Conservation (phyloP, 805 yeast genomes). For the Pichia paraexigua region DNA sequence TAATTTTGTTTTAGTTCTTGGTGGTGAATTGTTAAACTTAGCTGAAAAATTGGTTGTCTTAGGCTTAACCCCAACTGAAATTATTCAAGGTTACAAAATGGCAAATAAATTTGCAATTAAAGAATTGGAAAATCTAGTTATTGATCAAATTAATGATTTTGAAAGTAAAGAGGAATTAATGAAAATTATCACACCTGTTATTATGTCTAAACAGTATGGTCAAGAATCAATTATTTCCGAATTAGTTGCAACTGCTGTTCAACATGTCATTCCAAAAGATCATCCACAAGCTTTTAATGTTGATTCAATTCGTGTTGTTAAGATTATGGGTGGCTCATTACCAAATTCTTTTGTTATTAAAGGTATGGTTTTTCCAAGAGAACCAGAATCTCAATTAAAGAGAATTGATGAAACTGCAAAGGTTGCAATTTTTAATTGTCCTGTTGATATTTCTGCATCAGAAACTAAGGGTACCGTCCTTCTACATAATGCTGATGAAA, state of each 20-base stretch:
- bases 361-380: conserved; percentile 98
- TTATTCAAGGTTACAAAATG: conserved; percentile 83
- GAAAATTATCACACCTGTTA: conserved; percentile 77
- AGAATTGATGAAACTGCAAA: conserved; percentile 55
- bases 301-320: conserved; percentile 90
- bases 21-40: conserved; percentile 83
- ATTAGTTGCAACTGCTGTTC: conserved; percentile 79
- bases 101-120: conserved; percentile 72
- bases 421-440: conserved; percentile 90
- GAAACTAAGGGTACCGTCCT: conserved; percentile 97
- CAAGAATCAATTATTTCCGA: conserved; percentile 68
- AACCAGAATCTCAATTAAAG: conserved; percentile 89
- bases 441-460: conserved; percentile 91
- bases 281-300: conserved; percentile 69
- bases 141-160: conserved; percentile 55
- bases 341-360: conserved; percentile 69
- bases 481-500: conserved; percentile 91
- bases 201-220: conserved; percentile 91
- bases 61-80: conserved; percentile 88
- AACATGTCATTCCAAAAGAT: conserved; percentile 65
- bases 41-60: conserved; percentile 78
- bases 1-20: conserved; percentile 81
- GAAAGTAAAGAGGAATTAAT: conserved; percentile 45
- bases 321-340: conserved; percentile 88
- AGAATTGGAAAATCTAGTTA: conserved; percentile 57